phyloP scores from a whole-genome alignment of 257 asterid genomes.

The Rehmannia glutinosa region DNA sequence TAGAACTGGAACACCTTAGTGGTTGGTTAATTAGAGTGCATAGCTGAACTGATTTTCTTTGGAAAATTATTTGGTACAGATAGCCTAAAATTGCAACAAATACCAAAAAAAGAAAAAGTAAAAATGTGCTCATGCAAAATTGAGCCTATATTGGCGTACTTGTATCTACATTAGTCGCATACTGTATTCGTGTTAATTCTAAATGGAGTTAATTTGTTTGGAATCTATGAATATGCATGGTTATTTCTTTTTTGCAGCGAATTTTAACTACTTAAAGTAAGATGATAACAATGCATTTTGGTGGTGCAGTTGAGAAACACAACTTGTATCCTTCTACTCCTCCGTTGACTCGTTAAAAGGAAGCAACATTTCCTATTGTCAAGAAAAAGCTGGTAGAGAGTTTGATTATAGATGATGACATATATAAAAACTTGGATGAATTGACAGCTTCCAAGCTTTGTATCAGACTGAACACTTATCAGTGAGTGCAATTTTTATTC shows the following conservation, averaged over 20 bases:
- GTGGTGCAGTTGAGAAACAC: slow-evolving; percentile 66
- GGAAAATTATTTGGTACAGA: not conserved
- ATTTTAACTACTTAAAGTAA: slow-evolving; percentile 11
- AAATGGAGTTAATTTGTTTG: not conserved
- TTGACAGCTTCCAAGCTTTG: slow-evolving; percentile 83
- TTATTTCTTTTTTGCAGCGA: not conserved
- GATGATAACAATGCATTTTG: slow-evolving; percentile 18
- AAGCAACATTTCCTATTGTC: slow-evolving; percentile 72
- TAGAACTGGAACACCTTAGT: not conserved
- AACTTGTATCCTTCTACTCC: slow-evolving; percentile 78
- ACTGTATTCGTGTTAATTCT: not conserved
- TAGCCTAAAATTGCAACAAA: not conserved
- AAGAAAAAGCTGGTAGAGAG: slow-evolving; percentile 69
- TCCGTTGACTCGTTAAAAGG: slow-evolving; percentile 91
- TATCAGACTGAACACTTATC: slow-evolving; percentile 83
- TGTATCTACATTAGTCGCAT: slow-evolving; percentile 7
- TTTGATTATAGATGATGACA: slow-evolving; percentile 49
- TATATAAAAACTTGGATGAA: slow-evolving; percentile 55
- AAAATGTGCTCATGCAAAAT: not conserved
- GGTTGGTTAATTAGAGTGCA: not conserved
- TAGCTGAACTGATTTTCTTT: not conserved
- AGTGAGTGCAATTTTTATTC: slow-evolving; percentile 47
- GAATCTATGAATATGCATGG: not conserved
- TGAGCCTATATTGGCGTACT: not conserved
- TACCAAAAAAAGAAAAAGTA: too few species aligned